Base-by-base conservation (phyloP, 2,329 filamentous ascomycete genomes). In the Colletotrichum sp. region DNA sequence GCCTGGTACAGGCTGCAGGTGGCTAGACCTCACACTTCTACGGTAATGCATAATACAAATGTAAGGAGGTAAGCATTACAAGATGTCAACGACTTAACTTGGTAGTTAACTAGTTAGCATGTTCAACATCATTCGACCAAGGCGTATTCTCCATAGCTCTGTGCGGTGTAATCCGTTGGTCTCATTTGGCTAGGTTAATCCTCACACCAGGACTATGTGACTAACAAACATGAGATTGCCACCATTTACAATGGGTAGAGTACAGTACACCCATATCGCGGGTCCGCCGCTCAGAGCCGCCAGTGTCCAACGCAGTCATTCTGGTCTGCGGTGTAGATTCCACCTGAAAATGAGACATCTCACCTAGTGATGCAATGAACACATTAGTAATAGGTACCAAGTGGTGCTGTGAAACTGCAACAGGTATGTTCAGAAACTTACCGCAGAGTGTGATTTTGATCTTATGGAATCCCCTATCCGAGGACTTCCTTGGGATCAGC, bases 131-230 rank as follows among this genome's bases (percentile, higher is more conserved):
- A 4, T 48, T 21, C 43, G n/a, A 48, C 5, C 43, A 38, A 18
- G 82, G 81, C 8, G 77, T 82, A 13, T 81, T 79, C 8, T 36
- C 6, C 36, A 10, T 32, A 16, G 16, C 24, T 61, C 28, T 70
- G 8, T 21, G 60, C n/a, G 60, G 60, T 63, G 60, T 63, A 36
- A 63, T 63, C 3, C 34, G 18, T 36, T 63, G 28, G 16, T 63
- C 60, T 63, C 60, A 63, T 8, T 63, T 36, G 9, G 60, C 24
- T n/a, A 24, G 12, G 30, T 30, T 63, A 63, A 30, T 63, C 60
- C n/a, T 6, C 3, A 63, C 21, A 21, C 26, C n/a, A 24, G 30
- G 28, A 63, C n/a, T 36, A 21, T 5, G n/a, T 32, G 34, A 21
- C 60, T 63, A 36, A 32, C 18, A 30, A 24, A 63, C n/a, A 63